phyloP scores from a whole-genome alignment of 176 grass and related monocot genomes.

The Carex scoparia region DNA sequence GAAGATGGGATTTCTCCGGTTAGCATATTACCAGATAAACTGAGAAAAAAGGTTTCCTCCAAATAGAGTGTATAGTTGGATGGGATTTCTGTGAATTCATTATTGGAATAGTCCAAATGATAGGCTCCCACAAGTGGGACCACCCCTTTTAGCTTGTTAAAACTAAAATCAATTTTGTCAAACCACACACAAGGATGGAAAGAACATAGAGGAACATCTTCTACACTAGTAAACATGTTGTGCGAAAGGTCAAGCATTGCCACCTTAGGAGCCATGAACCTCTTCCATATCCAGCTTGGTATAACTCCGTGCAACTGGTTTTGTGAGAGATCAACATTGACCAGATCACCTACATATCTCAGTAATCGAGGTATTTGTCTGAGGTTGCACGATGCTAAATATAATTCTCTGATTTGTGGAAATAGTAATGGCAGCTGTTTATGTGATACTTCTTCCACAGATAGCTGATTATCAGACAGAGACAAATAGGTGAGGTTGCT shows the following conservation, averaged over 20 bases:
- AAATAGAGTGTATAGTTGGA: background rate
- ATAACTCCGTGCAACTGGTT: slow-evolving; percentile 26
- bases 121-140: background rate
- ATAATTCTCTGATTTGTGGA: rapidly evolving
- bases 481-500: background rate
- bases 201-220: background rate
- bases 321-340: slow-evolving; percentile 12
- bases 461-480: slow-evolving; percentile 24
- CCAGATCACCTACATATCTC: background rate
- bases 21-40: slow-evolving; percentile 25
- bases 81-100: background rate
- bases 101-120: background rate
- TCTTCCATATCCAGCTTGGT: slow-evolving; percentile 31
- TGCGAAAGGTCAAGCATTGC: background rate
- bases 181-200: background rate
- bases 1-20: background rate
- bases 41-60: rapidly evolving
- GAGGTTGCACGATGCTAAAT: slow-evolving; percentile 29
- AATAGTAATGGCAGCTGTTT: background rate
- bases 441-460: background rate
- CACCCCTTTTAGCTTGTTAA: background rate
- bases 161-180: background rate
- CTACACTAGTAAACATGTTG: background rate
- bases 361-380: slow-evolving; percentile 10
- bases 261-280: background rate